phyloP scores from a whole-genome alignment of 2,329 filamentous ascomycete genomes.

The Zymoseptoria tritici region DNA sequence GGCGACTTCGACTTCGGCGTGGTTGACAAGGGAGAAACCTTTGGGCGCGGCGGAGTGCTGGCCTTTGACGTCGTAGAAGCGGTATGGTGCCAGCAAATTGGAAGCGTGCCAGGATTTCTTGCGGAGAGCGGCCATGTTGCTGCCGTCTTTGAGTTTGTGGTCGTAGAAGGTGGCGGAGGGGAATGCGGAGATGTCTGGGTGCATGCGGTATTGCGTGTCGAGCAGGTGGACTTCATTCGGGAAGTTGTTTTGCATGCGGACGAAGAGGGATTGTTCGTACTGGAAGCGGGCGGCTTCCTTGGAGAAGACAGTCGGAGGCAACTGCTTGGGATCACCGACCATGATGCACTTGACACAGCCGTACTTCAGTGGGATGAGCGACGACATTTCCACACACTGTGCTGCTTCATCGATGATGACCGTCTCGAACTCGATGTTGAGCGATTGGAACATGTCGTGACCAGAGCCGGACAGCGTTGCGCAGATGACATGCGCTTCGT shows the following conservation, averaged over 20 bases:
- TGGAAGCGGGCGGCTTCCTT: constrained; percentile 86
- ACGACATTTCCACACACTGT: constrained; percentile 95
- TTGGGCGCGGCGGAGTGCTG: constrained; percentile 72
- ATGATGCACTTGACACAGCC: constrained; percentile 94
- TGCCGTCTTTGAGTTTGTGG: constrained; percentile 72
- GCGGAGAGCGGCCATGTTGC: constrained; percentile 58
- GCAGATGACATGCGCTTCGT: constrained; percentile 86
- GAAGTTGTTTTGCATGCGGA: constrained; percentile 93
- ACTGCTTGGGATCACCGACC: constrained; percentile 93
- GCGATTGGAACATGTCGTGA: constrained; percentile 91
- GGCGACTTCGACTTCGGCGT: constrained; percentile 77
- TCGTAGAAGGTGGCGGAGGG: constrained; percentile 92
- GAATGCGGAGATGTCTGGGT: constrained; percentile 89
- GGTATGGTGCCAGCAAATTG: constrained; percentile 77
- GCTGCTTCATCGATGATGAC: constrained; percentile 98
- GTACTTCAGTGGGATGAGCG: constrained; percentile 93
- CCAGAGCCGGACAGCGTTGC: constrained; percentile 91
- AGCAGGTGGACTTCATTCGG: constrained; percentile 83
- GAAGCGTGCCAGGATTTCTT: constrained; percentile 78
- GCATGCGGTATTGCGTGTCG: constrained; percentile 99
- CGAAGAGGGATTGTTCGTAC: constrained; percentile 96
- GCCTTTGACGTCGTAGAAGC: constrained; percentile 94
- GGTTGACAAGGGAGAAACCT: constrained; percentile 85
- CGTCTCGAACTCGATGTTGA: constrained; percentile 95
- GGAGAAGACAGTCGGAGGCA: constrained; percentile 91